These are phyloP conservation scores for Crithidia sp. DNA, from an alignment of 208 protist species.

Conservation along the genomic window DNA sequence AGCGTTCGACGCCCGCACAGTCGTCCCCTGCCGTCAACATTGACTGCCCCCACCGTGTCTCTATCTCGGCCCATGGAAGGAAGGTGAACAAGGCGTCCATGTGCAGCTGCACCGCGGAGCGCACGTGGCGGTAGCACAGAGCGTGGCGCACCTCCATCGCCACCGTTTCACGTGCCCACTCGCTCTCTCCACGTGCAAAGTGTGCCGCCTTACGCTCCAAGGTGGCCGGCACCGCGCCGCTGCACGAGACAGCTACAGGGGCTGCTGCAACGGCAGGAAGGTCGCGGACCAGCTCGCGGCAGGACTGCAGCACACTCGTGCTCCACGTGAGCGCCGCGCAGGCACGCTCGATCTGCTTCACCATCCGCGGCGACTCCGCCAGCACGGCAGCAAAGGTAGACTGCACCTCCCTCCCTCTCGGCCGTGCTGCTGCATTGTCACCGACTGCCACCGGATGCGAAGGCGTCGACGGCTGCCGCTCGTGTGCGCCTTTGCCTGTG, in stretches of 20 bases:
- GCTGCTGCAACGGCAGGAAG: constrained; percentile 15
- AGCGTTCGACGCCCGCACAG: neutral
- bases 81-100: constrained; percentile 75
- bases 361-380: constrained; percentile 41
- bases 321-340: constrained; percentile 69
- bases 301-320: constrained; percentile 48
- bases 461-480: constrained; percentile 1
- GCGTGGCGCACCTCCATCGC: constrained; percentile 42
- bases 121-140: constrained; percentile 58
- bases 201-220: no score
- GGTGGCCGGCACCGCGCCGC: no score
- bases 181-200: constrained; percentile 3
- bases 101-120: constrained; percentile 62
- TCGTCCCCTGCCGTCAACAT: constrained; percentile 15
- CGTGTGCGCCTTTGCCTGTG: neutral
- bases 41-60: constrained; percentile 46
- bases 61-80: constrained; percentile 73
- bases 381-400: constrained; percentile 57
- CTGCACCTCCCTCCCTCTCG: constrained; percentile 27
- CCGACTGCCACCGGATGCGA: neutral
- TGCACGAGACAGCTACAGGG: constrained; percentile 8
- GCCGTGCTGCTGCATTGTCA: neutral
- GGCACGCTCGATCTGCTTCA: constrained; percentile 62
- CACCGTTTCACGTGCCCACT: constrained; percentile 31
- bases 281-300: constrained; percentile 36